Evolutionary conservation across 106 monocot genomes (phyloP).

Genomic region (Platanthera zijinensis): DNA sequence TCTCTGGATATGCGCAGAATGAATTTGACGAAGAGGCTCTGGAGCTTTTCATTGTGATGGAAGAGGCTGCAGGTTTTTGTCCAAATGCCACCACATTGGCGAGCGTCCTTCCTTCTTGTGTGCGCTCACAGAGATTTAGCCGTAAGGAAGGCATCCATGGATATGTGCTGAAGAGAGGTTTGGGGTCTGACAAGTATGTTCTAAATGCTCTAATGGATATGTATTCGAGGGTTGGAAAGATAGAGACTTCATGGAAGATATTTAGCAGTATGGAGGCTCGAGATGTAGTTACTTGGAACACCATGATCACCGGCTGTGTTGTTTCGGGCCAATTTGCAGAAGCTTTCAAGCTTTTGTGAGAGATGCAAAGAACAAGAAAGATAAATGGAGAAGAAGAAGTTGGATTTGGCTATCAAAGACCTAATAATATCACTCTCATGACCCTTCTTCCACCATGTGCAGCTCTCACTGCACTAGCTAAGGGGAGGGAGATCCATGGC

Average conservation of each 20-base stretch:
- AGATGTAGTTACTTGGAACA: conserved; percentile 92
- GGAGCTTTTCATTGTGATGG: conserved; percentile 64
- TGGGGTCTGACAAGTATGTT: conserved; percentile 63
- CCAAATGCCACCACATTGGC: conserved; percentile 83
- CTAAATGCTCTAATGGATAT: conserved; percentile 92
- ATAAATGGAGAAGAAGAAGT: conserved; percentile 1
- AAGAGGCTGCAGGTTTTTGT: conserved; percentile 29
- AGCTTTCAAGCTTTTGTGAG: conserved; percentile 37
- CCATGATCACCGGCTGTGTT: conserved; percentile 60
- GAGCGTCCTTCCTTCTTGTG: conserved; percentile 74
- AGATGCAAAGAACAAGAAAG: conserved; percentile 46
- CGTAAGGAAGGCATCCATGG: conserved; percentile 74
- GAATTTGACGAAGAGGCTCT: conserved; percentile 58
- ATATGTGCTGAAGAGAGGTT: conserved; percentile 65
- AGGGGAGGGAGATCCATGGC: conserved; percentile 86
- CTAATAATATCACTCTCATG: conserved; percentile 71
- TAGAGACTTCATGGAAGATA: conserved; percentile 46
- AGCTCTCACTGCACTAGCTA: conserved; percentile 45
- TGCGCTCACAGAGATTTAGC: conserved; percentile 44
- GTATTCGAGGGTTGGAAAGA: conserved; percentile 67
- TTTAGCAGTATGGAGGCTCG: conserved; percentile 45
- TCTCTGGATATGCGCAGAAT: conserved; percentile 67
- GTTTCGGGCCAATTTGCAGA: conserved; percentile 25
- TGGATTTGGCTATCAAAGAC: conserved; percentile 13
- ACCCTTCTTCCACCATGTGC: conserved; percentile 80